These are phyloP conservation scores for Boletus rubroflammeus DNA, from an alignment of 768 basidiomycete genomes.

Conservation along the genomic window DNA sequence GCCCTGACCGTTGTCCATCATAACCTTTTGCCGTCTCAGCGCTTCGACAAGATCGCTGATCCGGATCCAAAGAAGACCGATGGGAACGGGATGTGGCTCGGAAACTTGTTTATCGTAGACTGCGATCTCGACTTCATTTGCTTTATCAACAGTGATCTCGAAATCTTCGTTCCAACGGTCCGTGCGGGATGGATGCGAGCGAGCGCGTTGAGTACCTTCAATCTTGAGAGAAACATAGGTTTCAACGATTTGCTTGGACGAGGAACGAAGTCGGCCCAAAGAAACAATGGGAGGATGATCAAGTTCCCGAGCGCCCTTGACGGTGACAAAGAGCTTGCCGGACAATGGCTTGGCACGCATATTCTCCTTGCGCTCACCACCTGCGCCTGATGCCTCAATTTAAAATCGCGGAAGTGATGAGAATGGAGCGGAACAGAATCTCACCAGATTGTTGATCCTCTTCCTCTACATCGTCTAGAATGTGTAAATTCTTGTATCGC, in stretches of 20 bases:
- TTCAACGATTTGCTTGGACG: constrained; percentile 74
- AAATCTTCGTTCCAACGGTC: constrained; percentile 99
- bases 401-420: constrained; percentile 24
- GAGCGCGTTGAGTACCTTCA: constrained; percentile 90
- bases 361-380: constrained; percentile 89
- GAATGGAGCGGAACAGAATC: constrained; percentile 10
- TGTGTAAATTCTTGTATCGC: constrained; percentile 93
- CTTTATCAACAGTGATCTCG: constrained; percentile 94
- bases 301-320: constrained; percentile 89
- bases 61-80: constrained; percentile 92
- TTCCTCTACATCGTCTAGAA: constrained; percentile 85
- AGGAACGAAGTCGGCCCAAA: constrained; percentile 62
- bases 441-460: constrained; percentile 70
- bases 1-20: constrained; percentile 78
- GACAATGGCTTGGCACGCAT: constrained; percentile 91
- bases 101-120: constrained; percentile 89
- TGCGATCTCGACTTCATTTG: constrained; percentile 96
- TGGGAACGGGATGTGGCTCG: constrained; percentile 78
- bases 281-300: constrained; percentile 83
- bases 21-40: constrained; percentile 86
- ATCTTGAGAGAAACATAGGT: constrained; percentile 94
- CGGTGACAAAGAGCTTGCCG: constrained; percentile 84
- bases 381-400: constrained; percentile 43
- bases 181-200: constrained; percentile 88
- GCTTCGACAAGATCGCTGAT: constrained; percentile 94